Conservation (phyloP, 2,329 filamentous ascomycete species). For the Chaetomiaceae sp. region DNA sequence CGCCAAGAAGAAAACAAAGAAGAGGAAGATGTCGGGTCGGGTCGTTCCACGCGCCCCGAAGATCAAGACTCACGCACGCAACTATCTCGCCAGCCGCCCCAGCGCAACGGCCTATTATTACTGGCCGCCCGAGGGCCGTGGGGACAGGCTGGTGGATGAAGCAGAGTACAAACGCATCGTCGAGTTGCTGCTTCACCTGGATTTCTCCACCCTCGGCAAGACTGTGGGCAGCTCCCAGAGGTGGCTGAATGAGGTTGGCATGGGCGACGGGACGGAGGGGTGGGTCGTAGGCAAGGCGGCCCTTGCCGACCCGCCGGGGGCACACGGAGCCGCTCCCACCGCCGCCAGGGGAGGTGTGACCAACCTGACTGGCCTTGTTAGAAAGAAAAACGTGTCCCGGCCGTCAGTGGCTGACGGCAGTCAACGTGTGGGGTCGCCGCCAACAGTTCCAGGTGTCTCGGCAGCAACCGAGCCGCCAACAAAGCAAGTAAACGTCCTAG, state of each 20-base stretch:
- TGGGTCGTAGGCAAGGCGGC: slow-evolving; percentile 41
- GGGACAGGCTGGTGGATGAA: slow-evolving; percentile 58
- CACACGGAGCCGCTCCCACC: slow-evolving; percentile 17
- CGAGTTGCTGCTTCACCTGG: slow-evolving; percentile 66
- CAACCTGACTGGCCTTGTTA: slow-evolving; percentile 46
- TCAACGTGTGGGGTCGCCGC: not conserved
- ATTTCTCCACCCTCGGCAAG: slow-evolving; percentile 63
- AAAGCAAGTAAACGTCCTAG: slow-evolving; percentile 24
- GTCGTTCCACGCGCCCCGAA: slow-evolving; percentile 61
- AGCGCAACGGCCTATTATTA: slow-evolving; percentile 57
- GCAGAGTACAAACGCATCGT: slow-evolving; percentile 61
- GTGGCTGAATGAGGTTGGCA: slow-evolving; percentile 65
- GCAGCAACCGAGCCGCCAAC: slow-evolving; percentile 28
- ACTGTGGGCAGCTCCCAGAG: slow-evolving; percentile 60
- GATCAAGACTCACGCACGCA: slow-evolving; percentile 55
- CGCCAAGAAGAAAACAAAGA: slow-evolving; percentile 37
- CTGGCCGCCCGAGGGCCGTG: slow-evolving; percentile 60
- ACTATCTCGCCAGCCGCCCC: slow-evolving; percentile 46
- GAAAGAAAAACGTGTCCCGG: slow-evolving; percentile 24
- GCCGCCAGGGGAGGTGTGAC: slow-evolving; percentile 33
- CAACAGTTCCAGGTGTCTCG: not conserved
- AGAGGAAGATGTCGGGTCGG: slow-evolving; percentile 49
- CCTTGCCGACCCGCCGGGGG: slow-evolving; percentile 23
- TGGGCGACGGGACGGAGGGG: slow-evolving; percentile 48
- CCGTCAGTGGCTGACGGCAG: not conserved